Evolutionary conservation across 768 basidiomycete species (phyloP).

Genomic region (Auricularia cornea): DNA sequence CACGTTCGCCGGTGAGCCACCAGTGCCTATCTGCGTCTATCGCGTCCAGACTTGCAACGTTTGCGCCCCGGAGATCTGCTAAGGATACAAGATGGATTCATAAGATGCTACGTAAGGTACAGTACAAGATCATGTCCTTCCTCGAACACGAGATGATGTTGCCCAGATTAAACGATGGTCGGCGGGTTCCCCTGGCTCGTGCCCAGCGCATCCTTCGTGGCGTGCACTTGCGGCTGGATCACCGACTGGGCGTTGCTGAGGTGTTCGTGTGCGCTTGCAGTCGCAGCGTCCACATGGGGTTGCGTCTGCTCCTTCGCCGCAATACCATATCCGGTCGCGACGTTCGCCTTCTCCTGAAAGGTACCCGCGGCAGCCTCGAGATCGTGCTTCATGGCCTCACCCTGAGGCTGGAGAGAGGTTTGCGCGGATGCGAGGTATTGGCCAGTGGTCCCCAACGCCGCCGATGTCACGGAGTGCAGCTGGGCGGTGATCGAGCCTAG

Average conservation of each 20-base stretch:
- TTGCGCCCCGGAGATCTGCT: too few relatives aligned
- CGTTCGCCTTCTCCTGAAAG: conserved; percentile 22
- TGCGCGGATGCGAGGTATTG: conserved; percentile 24
- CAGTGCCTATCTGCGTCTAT: too few relatives aligned
- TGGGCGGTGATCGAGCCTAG: conserved; percentile 21
- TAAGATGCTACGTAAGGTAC: not conserved
- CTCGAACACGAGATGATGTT: not conserved
- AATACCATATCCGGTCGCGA: conserved; percentile 7
- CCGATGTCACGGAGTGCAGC: conserved; percentile 26
- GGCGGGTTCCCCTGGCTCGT: not conserved
- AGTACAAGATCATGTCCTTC: not conserved
- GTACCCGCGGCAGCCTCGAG: conserved; percentile 19
- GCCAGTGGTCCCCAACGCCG: conserved; percentile 24
- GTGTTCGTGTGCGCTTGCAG: conserved; percentile 26
- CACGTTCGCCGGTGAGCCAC: too few relatives aligned
- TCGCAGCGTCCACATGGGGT: conserved; percentile 21
- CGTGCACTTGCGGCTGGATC: conserved; percentile 29
- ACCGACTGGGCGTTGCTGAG: conserved; percentile 31
- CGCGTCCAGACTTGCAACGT: too few relatives aligned
- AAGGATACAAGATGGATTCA: not conserved
- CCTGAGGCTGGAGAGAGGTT: conserved; percentile 14
- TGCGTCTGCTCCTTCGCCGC: conserved; percentile 14
- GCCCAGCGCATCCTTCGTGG: conserved; percentile 11
- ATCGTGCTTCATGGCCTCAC: not conserved
- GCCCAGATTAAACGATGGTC: not conserved